These are phyloP conservation scores for Colletotrichum cuscutae DNA, from an alignment of 2,329 filamentous ascomycete genomes.

Conservation along the genomic window DNA sequence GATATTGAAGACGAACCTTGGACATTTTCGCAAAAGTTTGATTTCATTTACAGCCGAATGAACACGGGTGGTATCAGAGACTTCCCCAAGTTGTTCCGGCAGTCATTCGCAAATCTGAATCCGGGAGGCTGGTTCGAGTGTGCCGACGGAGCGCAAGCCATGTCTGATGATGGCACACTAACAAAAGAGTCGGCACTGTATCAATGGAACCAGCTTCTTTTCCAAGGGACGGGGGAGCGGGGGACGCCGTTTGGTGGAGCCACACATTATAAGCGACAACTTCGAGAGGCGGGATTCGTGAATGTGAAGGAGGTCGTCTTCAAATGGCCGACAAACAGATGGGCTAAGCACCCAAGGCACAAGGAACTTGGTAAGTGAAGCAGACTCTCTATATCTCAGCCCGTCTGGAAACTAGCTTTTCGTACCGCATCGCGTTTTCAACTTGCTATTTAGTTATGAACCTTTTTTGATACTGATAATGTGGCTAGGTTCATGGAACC, in stretches of 20 bases:
- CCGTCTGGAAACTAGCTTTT: background rate
- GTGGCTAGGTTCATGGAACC: constrained; percentile 37
- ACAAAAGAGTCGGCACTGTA: constrained; percentile 19
- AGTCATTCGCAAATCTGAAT: constrained; percentile 41
- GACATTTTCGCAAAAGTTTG: constrained; percentile 47
- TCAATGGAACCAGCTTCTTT: constrained; percentile 8
- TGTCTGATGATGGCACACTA: constrained; percentile 55
- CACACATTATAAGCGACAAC: constrained; percentile 47
- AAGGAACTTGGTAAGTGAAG: constrained; percentile 54
- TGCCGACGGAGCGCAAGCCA: constrained; percentile 52
- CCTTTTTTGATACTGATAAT: background rate
- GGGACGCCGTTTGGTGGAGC: constrained; percentile 45
- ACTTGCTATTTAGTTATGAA: no score
- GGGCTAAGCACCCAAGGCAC: constrained; percentile 57
- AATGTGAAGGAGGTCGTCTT: constrained; percentile 56
- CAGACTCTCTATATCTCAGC: background rate
- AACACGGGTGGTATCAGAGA: constrained; percentile 37
- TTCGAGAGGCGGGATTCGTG: constrained; percentile 60
- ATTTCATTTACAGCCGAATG: constrained; percentile 38
- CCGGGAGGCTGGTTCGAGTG: constrained; percentile 57
- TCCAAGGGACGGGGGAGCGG: constrained; percentile 24
- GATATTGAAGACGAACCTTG: constrained; percentile 52
- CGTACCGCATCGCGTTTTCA: background rate
- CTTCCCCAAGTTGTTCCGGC: constrained; percentile 38
- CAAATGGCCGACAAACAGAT: constrained; percentile 58